Evolutionary conservation across 805 yeast species (phyloP).

Genomic region (Scheffersomyces coipomensis): DNA sequence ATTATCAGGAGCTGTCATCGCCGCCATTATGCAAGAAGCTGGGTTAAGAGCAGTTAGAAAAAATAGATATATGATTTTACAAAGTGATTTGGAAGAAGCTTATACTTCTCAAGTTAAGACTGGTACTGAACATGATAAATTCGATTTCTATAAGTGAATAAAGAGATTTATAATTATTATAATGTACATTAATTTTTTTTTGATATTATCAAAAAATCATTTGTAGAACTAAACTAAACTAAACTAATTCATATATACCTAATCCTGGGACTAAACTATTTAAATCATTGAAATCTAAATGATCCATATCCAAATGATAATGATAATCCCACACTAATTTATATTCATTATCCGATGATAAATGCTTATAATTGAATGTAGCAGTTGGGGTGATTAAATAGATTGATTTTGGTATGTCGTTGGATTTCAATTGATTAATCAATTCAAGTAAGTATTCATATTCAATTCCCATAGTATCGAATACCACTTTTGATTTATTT

Average conservation of each 20-base stretch:
- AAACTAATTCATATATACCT: constrained; percentile 46
- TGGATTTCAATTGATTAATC: neutral
- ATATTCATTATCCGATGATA: constrained; percentile 12
- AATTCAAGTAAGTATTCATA: constrained; percentile 16
- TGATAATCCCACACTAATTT: constrained; percentile 27
- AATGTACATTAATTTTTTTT: neutral
- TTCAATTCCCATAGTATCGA: constrained; percentile 54
- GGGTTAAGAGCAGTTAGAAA: constrained; percentile 98
- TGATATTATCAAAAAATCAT: neutral
- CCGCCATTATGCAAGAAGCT: constrained; percentile 99
- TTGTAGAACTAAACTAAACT: neutral
- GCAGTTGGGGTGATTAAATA: constrained; percentile 41
- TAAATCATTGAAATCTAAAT: constrained; percentile 52
- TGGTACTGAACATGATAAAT: constrained; percentile 93
- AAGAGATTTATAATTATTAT: neutral
- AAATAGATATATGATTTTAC: constrained; percentile 94
- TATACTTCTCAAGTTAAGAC: constrained; percentile 95
- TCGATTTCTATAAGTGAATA: constrained; percentile 85
- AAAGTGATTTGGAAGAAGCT: constrained; percentile 96
- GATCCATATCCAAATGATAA: constrained; percentile 72
- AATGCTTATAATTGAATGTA: constrained; percentile 20
- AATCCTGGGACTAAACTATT: constrained; percentile 62
- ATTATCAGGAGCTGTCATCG: constrained; percentile 93
- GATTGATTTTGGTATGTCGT: constrained; percentile 5
- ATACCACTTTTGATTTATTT: constrained; percentile 15